These are phyloP conservation scores for Lippia alba DNA, from an alignment of 305 asterid genomes.

Conservation along the genomic window DNA sequence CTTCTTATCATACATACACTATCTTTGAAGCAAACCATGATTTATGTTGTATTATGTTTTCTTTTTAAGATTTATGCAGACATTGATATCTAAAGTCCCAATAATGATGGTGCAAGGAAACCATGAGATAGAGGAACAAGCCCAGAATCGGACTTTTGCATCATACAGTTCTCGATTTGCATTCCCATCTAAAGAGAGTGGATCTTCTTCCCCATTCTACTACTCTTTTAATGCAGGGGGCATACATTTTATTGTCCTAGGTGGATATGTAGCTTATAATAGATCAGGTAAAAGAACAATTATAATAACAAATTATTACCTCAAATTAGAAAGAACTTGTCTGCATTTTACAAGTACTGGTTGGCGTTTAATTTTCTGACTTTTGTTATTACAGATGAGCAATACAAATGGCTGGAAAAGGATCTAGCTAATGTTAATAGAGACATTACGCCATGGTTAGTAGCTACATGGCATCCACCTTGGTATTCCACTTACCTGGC, in stretches of 20 bases:
- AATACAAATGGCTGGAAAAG: constrained; percentile 83
- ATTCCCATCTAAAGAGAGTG: constrained; percentile 82
- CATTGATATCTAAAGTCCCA: constrained; percentile 77
- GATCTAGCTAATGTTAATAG: constrained; percentile 76
- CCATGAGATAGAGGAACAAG: constrained; percentile 94
- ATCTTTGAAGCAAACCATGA: constrained; percentile 1
- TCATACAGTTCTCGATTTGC: constrained; percentile 84
- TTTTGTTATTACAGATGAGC: constrained; percentile 60
- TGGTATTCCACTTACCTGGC: constrained; percentile 88
- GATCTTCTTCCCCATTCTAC: constrained; percentile 77
- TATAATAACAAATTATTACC: neutral
- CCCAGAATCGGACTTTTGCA: constrained; percentile 61
- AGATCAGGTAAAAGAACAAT: constrained; percentile 52
- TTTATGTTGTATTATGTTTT: neutral
- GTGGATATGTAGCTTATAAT: constrained; percentile 70
- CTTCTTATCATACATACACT: constrained; percentile 7
- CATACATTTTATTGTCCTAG: constrained; percentile 86
- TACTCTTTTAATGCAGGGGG: constrained; percentile 97
- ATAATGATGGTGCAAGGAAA: constrained; percentile 96
- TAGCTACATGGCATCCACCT: constrained; percentile 94
- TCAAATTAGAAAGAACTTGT: constrained; percentile 14
- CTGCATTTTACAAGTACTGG: neutral
- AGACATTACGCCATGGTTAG: constrained; percentile 84
- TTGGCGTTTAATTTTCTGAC: constrained; percentile 27
- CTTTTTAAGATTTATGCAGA: constrained; percentile 79